Percentiles rank a stretch among this genome's conserved stretches.
Conservation (phyloP, 768 basidiomycete species). For the Megacollybia marginata region DNA sequence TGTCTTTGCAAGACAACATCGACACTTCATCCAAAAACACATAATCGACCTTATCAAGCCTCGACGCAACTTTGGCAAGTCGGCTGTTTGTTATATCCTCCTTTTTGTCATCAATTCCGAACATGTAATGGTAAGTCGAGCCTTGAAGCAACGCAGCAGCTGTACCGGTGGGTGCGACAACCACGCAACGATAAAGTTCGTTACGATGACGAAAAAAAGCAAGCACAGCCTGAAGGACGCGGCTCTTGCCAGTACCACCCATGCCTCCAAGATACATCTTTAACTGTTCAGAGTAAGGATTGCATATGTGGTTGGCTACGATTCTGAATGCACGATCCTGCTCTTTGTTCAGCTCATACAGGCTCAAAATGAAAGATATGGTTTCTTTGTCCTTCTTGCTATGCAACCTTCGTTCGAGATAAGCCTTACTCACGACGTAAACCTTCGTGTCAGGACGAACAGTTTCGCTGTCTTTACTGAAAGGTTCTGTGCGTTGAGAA, state of each 20-base stretch:
- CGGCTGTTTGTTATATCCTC: no score
- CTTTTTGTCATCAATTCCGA: conserved; percentile 15
- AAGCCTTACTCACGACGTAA: conserved; percentile 1
- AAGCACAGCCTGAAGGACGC: conserved; percentile 18
- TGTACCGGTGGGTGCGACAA: conserved; percentile 25
- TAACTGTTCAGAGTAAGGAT: conserved; percentile 6
- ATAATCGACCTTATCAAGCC: no score
- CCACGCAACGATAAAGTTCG: conserved; percentile 13
- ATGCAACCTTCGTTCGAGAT: conserved; percentile 2
- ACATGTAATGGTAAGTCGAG: conserved; percentile 27
- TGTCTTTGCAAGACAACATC: no score
- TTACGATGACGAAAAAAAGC: conserved; percentile 12
- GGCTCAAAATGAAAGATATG: background rate
- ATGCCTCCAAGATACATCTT: conserved; percentile 26
- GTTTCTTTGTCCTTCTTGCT: background rate
- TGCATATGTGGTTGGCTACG: conserved; percentile 14
- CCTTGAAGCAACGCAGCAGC: conserved; percentile 25
- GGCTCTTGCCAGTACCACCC: conserved; percentile 24
- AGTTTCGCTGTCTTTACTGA: no score
- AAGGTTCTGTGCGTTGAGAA: background rate
- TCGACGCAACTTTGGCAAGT: no score
- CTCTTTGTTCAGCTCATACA: conserved; percentile 19
- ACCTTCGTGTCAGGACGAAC: background rate
- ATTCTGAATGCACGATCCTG: conserved; percentile 24
- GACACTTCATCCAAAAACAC: no score